Conservation (phyloP, 805 yeast genomes). For the Lachancea dasiensis region DNA sequence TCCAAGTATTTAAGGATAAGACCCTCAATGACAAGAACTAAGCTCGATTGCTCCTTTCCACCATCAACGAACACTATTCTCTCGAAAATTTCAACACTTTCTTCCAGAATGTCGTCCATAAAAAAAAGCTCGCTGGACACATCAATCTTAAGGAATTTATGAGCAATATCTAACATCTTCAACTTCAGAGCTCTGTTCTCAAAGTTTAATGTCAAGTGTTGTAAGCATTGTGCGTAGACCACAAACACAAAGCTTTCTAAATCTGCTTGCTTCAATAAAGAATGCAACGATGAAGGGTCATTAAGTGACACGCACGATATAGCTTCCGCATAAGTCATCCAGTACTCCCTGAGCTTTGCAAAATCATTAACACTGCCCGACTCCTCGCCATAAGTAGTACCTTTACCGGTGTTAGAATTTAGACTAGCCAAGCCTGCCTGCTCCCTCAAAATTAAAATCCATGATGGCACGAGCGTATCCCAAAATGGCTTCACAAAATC, state of each 20-base stretch:
- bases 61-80: conserved; percentile 56
- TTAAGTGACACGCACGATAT: conserved; percentile 57
- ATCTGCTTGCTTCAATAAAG: conserved; percentile 47
- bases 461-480: conserved; percentile 59
- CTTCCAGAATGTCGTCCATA: conserved; percentile 63
- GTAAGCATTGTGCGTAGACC: conserved; percentile 77
- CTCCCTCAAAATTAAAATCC: conserved; percentile 74
- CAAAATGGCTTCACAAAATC: conserved; percentile 51
- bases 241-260: conserved; percentile 66
- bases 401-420: neutral
- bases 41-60: conserved; percentile 40
- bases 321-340: conserved; percentile 77
- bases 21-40: conserved; percentile 53
- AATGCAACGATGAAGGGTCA: conserved; percentile 40
- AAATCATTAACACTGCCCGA: neutral
- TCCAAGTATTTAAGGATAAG: conserved; percentile 41
- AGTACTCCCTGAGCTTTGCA: conserved; percentile 35
- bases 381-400: neutral
- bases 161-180: conserved; percentile 45
- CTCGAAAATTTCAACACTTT: conserved; percentile 69
- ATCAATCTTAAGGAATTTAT: conserved; percentile 49
- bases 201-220: conserved; percentile 48
- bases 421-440: conserved; percentile 26
- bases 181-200: conserved; percentile 25
- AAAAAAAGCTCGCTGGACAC: conserved; percentile 56